phyloP scores from a whole-genome alignment of 345 rosid species.

The Aegle marmelos region DNA sequence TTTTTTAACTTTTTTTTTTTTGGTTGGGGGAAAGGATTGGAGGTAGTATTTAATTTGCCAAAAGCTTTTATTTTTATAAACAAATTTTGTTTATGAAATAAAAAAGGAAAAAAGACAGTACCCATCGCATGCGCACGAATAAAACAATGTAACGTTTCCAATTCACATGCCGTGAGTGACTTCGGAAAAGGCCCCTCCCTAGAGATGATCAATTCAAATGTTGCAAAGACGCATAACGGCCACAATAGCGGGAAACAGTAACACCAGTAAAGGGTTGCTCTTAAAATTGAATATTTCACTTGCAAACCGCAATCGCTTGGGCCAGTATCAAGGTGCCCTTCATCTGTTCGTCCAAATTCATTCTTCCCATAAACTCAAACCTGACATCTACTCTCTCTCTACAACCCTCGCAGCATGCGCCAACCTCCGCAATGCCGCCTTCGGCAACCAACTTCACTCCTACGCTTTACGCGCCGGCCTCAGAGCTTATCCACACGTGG shows the following conservation, averaged over 20 bases:
- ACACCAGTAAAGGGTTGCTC: conserved; percentile 22
- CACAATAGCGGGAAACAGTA: conserved; percentile 14
- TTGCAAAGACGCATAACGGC: conserved; percentile 14
- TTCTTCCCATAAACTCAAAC: conserved; percentile 33
- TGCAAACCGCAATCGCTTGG: conserved; percentile 38
- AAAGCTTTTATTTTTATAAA: too few relatives aligned
- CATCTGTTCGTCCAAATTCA: conserved; percentile 47
- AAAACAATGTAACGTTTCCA: too few relatives aligned
- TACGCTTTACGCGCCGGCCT: conserved; percentile 52
- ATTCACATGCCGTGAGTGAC: not conserved
- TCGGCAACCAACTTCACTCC: conserved; percentile 58
- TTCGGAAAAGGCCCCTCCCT: not conserved
- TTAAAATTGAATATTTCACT: conserved; percentile 53
- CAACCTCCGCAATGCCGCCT: conserved; percentile 34
- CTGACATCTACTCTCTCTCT: conserved; percentile 67
- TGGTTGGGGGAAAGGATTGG: too few relatives aligned
- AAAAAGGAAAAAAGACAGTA: not conserved
- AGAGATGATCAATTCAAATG: conserved; percentile 23
- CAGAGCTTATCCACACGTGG: conserved; percentile 39
- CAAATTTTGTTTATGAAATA: too few relatives aligned
- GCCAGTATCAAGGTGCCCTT: conserved; percentile 46
- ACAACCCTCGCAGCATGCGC: conserved; percentile 55
- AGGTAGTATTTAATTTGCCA: too few relatives aligned
- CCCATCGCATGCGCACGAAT: not conserved
- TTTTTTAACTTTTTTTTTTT: too few relatives aligned